phyloP scores from a whole-genome alignment of 2,329 filamentous ascomycete species.

The Laburnicola sp. region DNA sequence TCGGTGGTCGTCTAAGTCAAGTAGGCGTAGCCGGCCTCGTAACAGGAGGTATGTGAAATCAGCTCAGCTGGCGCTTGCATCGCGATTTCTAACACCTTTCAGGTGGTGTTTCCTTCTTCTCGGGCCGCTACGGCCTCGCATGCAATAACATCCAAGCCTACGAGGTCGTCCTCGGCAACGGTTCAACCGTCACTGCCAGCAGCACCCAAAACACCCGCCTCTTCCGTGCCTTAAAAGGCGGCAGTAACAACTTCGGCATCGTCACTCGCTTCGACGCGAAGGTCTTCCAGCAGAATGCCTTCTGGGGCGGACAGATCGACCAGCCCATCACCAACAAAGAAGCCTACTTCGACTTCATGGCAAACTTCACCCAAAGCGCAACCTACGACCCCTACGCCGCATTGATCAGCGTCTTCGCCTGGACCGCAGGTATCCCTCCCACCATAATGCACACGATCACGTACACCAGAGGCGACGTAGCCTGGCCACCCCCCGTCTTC shows the following conservation, averaged over 20 bases:
- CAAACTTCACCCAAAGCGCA: slow-evolving; percentile 21
- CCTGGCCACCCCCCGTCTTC: slow-evolving; percentile 22
- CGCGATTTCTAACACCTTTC: not conserved
- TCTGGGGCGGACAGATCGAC: slow-evolving; percentile 44
- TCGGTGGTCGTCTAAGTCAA: slow-evolving; percentile 26
- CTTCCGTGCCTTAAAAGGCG: slow-evolving; percentile 35
- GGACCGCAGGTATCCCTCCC: slow-evolving; percentile 14
- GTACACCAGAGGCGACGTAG: slow-evolving; percentile 22
- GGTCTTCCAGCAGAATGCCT: slow-evolving; percentile 17
- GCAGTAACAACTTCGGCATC: slow-evolving; percentile 38
- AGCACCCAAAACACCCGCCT: slow-evolving; percentile 25
- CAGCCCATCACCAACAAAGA: slow-evolving; percentile 25
- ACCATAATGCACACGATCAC: slow-evolving; percentile 17
- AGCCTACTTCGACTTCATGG: slow-evolving; percentile 20
- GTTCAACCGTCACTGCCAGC: slow-evolving; percentile 35
- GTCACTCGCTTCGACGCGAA: slow-evolving; percentile 30
- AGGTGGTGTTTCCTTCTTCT: slow-evolving; percentile 39
- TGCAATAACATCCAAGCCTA: slow-evolving; percentile 34
- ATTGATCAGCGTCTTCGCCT: slow-evolving; percentile 25
- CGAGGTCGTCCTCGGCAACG: slow-evolving; percentile 40
- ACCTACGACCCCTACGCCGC: slow-evolving; percentile 26
- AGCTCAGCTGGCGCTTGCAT: too few species aligned
- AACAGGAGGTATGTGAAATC: slow-evolving; percentile 23
- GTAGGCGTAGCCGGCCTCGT: slow-evolving; percentile 31
- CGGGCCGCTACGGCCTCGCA: slow-evolving; percentile 30